phyloP scores from a whole-genome alignment of 345 rosid genomes.

The Durio zibethinus region DNA sequence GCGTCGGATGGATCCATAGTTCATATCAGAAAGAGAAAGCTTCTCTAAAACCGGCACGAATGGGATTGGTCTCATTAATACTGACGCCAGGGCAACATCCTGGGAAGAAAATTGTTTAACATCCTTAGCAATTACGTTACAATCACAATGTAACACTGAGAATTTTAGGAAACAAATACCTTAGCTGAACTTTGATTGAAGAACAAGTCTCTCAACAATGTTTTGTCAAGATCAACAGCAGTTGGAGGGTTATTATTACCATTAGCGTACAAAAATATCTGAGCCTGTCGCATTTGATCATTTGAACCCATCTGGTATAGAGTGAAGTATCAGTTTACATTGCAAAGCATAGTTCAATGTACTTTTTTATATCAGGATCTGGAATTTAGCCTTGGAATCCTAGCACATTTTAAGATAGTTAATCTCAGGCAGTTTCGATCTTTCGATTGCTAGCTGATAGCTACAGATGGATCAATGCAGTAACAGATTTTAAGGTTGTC shows the following conservation, averaged over 20 bases:
- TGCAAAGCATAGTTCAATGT: neutral
- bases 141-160: neutral
- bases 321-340: neutral
- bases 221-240: constrained; percentile 78
- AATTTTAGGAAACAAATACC: constrained; percentile 31
- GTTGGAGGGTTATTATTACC: constrained; percentile 78
- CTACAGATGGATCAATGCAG: neutral
- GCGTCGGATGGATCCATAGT: constrained; percentile 48
- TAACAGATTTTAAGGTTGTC: no score
- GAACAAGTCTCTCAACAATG: constrained; percentile 64
- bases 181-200: constrained; percentile 83
- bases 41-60: constrained; percentile 87
- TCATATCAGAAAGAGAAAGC: constrained; percentile 43
- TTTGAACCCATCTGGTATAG: neutral
- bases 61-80: constrained; percentile 85
- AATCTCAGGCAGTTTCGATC: neutral
- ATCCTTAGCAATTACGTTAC: neutral
- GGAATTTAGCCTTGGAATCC: neutral
- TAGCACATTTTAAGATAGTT: neutral
- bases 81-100: constrained; percentile 92
- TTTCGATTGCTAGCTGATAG: neutral
- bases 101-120: constrained; percentile 12
- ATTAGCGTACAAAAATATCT: constrained; percentile 65
- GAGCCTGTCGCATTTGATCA: constrained; percentile 54
- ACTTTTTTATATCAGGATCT: neutral